These are phyloP conservation scores for Ceratonia siliqua DNA, from an alignment of 306 rosid genomes.

Conservation along the genomic window DNA sequence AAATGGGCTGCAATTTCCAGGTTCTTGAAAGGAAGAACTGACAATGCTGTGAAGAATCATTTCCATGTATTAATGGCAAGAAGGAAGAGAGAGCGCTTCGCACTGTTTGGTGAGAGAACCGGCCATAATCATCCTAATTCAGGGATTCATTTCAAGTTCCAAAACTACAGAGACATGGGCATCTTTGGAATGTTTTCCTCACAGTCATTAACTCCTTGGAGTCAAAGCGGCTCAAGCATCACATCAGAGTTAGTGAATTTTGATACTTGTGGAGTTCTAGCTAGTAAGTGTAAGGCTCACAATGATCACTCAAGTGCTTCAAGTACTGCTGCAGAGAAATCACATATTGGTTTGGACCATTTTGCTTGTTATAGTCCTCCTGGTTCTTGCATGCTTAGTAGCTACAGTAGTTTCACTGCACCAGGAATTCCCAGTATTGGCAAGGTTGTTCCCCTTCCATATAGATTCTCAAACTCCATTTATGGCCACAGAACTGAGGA, in stretches of 20 bases:
- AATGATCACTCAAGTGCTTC: conserved; percentile 16
- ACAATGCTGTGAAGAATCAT: conserved; percentile 67
- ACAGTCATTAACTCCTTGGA: conserved; percentile 7
- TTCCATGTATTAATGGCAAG: conserved; percentile 66
- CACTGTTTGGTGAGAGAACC: conserved; percentile 24
- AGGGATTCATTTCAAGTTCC: conserved; percentile 12
- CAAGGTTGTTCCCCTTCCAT: conserved; percentile 32
- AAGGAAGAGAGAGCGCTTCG: conserved; percentile 45
- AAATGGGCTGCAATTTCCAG: conserved; percentile 65
- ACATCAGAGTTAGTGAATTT: conserved; percentile 18
- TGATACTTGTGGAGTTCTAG: neutral
- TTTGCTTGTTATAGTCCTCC: neutral
- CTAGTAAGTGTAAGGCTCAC: neutral
- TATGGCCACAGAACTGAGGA: neutral
- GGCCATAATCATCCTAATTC: neutral
- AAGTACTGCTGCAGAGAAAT: conserved; percentile 4
- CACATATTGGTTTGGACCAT: neutral
- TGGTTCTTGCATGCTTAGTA: conserved; percentile 19
- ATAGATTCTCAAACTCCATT: conserved; percentile 14
- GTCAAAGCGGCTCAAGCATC: conserved; percentile 24
- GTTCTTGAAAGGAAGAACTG: conserved; percentile 61
- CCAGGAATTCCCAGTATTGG: conserved; percentile 39
- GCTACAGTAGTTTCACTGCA: conserved; percentile 27
- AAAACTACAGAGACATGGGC: conserved; percentile 17
- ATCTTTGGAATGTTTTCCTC: conserved; percentile 7